Percentiles rank a stretch among this genome's conserved stretches.
Evolutionary conservation across 805 yeast species (phyloP).

Genomic region (Debaryomyces prosopidis): DNA sequence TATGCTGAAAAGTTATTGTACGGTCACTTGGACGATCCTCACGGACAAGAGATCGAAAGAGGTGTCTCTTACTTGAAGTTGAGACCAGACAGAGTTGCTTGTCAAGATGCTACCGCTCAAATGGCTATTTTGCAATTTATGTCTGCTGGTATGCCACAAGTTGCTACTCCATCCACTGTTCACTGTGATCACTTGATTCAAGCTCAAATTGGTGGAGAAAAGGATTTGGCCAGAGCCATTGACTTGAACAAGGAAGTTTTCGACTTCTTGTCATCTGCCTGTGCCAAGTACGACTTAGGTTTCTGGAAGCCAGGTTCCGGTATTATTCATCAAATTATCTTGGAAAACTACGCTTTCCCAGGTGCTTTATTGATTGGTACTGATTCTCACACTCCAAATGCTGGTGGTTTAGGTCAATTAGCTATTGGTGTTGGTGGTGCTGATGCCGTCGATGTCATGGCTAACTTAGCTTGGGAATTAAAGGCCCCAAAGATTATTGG

Average conservation of each 20-base stretch:
- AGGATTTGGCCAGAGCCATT: constrained; percentile 83
- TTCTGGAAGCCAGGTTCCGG: constrained; percentile 99
- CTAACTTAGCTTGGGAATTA: constrained; percentile 94
- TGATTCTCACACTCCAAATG: constrained; percentile 97
- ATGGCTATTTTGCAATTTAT: constrained; percentile 96
- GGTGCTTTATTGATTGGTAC: constrained; percentile 97
- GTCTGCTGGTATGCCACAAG: constrained; percentile 90
- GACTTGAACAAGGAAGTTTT: constrained; percentile 91
- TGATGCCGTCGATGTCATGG: constrained; percentile 96
- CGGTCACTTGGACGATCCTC: constrained; percentile 93
- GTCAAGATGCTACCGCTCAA: constrained; percentile 99
- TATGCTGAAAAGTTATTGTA: constrained; percentile 94
- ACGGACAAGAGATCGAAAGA: constrained; percentile 78
- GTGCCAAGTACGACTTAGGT: constrained; percentile 94
- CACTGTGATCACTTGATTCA: constrained; percentile 98
- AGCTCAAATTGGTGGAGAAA: constrained; percentile 88
- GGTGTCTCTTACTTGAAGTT: constrained; percentile 90
- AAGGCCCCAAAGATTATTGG: constrained; percentile 96
- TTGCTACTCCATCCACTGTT: constrained; percentile 93
- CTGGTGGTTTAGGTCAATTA: constrained; percentile 97
- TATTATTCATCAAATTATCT: constrained; percentile 93
- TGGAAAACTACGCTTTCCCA: constrained; percentile 96
- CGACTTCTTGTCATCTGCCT: constrained; percentile 86
- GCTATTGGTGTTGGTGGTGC: constrained; percentile 99
- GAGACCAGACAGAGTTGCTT: constrained; percentile 97